Conservation (phyloP, 192 early-diverging fungal genomes). For the Coemansia asiatica region DNA sequence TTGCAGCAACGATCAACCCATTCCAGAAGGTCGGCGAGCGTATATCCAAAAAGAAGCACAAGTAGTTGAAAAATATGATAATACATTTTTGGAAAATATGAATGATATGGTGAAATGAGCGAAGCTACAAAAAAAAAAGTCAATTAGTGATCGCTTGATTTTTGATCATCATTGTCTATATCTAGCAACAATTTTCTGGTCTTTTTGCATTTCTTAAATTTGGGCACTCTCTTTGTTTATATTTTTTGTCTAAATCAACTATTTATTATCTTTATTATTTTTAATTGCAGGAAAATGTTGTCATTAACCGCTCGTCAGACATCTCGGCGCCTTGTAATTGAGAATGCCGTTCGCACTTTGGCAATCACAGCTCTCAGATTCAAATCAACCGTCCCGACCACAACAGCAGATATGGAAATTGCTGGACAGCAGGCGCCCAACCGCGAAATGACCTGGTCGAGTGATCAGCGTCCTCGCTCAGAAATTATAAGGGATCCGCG, state of each 20-base stretch:
- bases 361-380: conserved; percentile 20
- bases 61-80: neutral
- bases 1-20: conserved; percentile 45
- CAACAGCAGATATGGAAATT: conserved; percentile 24
- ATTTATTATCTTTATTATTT: neutral
- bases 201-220: neutral
- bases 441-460: conserved; percentile 73
- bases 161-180: neutral
- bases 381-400: conserved; percentile 41
- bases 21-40: conserved; percentile 52
- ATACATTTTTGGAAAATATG: too few species aligned
- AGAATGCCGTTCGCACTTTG: neutral
- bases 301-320: conserved; percentile 21
- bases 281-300: neutral
- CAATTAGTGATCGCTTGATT: neutral
- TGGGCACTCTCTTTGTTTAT: neutral
- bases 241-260: neutral
- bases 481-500: conserved; percentile 74
- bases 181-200: neutral
- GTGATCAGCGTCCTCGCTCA: conserved; percentile 68
- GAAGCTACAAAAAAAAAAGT: too few species aligned
- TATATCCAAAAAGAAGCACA: conserved; percentile 20
- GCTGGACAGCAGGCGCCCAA: conserved; percentile 70
- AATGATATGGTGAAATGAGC: too few species aligned
- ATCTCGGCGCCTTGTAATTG: conserved; percentile 23